These are phyloP conservation scores for Claviceps digitariae DNA, from an alignment of 2,329 filamentous ascomycete species.

Conservation along the genomic window DNA sequence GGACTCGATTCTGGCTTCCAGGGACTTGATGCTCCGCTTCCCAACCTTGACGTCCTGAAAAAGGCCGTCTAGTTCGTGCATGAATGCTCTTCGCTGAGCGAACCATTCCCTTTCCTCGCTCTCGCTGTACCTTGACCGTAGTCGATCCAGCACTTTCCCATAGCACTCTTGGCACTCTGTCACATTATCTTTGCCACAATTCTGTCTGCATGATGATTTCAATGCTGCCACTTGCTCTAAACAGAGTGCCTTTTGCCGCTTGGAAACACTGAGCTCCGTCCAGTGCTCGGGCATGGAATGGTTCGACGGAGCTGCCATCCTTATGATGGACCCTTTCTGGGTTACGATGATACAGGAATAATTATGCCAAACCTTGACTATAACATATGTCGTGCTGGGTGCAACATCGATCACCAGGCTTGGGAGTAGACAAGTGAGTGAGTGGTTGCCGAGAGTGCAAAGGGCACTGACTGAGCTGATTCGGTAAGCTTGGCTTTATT, in stretches of 20 bases:
- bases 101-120: conserved; percentile 36
- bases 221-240: conserved; percentile 28
- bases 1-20: conserved; percentile 36
- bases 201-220: conserved; percentile 26
- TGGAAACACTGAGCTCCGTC: conserved; percentile 23
- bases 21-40: conserved; percentile 27
- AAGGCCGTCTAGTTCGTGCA: conserved; percentile 34
- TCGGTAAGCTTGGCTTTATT: background rate
- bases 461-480: background rate
- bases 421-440: background rate
- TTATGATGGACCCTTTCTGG: background rate
- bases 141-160: conserved; percentile 29
- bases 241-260: conserved; percentile 21
- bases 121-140: conserved; percentile 25
- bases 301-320: conserved; percentile 14
- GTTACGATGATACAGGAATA: background rate
- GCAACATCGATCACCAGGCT: background rate
- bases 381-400: background rate
- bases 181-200: conserved; percentile 29
- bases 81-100: conserved; percentile 31
- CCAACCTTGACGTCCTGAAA: conserved; percentile 33
- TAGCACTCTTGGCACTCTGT: conserved; percentile 36
- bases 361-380: background rate
- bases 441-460: background rate
- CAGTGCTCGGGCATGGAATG: conserved; percentile 24